phyloP scores from a whole-genome alignment of 1,284 basidiomycete genomes.

The Puccinia triticina region DNA sequence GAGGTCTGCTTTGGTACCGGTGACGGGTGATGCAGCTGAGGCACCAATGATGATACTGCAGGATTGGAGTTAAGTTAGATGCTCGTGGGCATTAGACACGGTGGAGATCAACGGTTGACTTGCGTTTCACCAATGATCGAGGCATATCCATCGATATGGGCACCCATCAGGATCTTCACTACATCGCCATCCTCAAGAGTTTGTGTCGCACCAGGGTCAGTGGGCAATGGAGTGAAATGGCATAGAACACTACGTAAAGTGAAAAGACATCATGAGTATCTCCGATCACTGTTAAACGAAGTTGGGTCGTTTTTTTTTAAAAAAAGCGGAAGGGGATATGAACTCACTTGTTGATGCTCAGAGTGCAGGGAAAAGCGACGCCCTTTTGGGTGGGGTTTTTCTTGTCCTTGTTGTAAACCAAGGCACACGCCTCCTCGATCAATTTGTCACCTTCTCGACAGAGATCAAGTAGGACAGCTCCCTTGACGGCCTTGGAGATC shows the following conservation, averaged over 20 bases:
- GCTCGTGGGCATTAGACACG: neutral
- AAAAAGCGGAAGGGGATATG: slow-evolving; percentile 7
- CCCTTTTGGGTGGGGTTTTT: slow-evolving; percentile 51
- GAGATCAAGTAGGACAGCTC: slow-evolving; percentile 30
- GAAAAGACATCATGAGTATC: slow-evolving; percentile 67
- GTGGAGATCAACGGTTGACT: slow-evolving; percentile 39
- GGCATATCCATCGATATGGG: slow-evolving; percentile 91
- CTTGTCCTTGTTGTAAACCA: slow-evolving; percentile 52
- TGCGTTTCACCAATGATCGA: slow-evolving; percentile 83
- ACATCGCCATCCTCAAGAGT: slow-evolving; percentile 83
- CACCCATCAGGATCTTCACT: slow-evolving; percentile 92
- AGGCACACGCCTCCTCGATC: slow-evolving; percentile 41
- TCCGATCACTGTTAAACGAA: neutral
- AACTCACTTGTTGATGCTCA: slow-evolving; percentile 50
- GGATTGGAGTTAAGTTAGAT: neutral
- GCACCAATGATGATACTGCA: slow-evolving; percentile 73
- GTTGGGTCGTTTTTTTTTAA: neutral
- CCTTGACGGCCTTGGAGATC: slow-evolving; percentile 46
- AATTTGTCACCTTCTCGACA: slow-evolving; percentile 46
- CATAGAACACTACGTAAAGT: slow-evolving; percentile 79
- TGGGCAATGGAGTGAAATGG: slow-evolving; percentile 66
- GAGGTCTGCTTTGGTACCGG: slow-evolving; percentile 83
- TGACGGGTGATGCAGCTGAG: slow-evolving; percentile 72
- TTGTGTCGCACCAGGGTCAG: slow-evolving; percentile 71
- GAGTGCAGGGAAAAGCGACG: slow-evolving; percentile 48